A percentile compares a stretch with the other conserved stretches of the same genome.
Conservation (phyloP, 2,329 filamentous ascomycete genomes). For the Neofusicoccum kwambonambiense region DNA sequence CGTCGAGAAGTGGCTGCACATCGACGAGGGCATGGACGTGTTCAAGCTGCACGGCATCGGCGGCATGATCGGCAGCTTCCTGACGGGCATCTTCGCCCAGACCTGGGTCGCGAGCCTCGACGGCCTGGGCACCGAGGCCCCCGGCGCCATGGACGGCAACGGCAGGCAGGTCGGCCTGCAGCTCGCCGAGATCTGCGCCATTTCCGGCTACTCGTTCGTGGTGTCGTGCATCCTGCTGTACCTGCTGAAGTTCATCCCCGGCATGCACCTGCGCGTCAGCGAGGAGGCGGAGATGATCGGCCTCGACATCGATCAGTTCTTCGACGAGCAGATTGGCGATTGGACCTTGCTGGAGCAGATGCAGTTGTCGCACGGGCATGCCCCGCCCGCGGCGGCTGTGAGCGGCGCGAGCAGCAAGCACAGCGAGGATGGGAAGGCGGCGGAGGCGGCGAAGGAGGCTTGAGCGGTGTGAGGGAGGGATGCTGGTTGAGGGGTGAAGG, state of each 20-base stretch:
- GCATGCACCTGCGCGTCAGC: conserved; percentile 53
- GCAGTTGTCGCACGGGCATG: background rate
- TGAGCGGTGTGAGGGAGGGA: background rate
- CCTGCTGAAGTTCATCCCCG: conserved; percentile 55
- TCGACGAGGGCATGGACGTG: conserved; percentile 60
- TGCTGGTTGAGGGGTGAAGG: too few species aligned
- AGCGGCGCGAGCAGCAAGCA: conserved; percentile 23
- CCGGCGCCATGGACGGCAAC: conserved; percentile 55
- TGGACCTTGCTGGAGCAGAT: conserved; percentile 41
- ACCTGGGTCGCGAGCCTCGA: conserved; percentile 51
- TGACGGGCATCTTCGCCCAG: conserved; percentile 59
- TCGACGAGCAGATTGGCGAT: conserved; percentile 57
- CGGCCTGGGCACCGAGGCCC: conserved; percentile 45
- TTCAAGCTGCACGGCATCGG: conserved; percentile 61
- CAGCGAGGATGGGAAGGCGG: conserved; percentile 21
- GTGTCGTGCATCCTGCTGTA: conserved; percentile 53
- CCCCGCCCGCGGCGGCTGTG: background rate
- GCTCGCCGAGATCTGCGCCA: conserved; percentile 56
- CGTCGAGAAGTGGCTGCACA: conserved; percentile 54
- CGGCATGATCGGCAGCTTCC: conserved; percentile 54
- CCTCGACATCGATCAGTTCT: conserved; percentile 55
- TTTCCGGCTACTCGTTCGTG: conserved; percentile 53
- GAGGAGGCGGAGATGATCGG: conserved; percentile 58
- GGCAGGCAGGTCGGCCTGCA: conserved; percentile 57
- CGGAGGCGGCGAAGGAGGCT: conserved; percentile 15